Conservation (phyloP, 495 filamentous ascomycete genomes). For the Podospora tetraspora region DNA sequence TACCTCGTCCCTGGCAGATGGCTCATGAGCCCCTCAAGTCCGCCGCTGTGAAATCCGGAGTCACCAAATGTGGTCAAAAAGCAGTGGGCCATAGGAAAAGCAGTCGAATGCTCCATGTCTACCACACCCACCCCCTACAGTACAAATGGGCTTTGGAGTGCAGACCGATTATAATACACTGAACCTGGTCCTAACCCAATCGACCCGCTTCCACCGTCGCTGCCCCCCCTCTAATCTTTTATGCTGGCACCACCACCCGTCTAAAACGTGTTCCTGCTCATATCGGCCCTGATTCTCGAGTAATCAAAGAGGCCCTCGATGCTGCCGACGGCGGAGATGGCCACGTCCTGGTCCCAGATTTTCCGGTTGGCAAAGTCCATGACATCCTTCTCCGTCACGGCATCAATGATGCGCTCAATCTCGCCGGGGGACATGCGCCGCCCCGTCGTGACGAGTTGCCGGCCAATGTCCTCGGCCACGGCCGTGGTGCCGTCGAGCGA, state of each 20-base stretch:
- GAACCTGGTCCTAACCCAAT: constrained; percentile 19
- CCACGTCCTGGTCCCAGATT: constrained; percentile 95
- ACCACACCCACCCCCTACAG: constrained; percentile 29
- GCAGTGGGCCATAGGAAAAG: constrained; percentile 14
- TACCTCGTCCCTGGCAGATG: neutral
- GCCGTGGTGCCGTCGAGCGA: constrained; percentile 96
- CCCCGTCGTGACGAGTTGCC: constrained; percentile 96
- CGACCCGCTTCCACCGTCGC: constrained; percentile 1
- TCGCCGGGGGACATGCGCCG: constrained; percentile 85
- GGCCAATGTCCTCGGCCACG: constrained; percentile 95
- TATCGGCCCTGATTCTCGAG: constrained; percentile 79
- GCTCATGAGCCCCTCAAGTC: neutral
- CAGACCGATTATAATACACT: constrained; percentile 37
- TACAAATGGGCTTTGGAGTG: constrained; percentile 29
- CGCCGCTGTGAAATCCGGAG: neutral
- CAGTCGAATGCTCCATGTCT: constrained; percentile 36
- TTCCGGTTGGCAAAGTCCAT: constrained; percentile 87
- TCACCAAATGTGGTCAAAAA: neutral
- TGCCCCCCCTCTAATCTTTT: neutral
- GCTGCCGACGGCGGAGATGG: constrained; percentile 83
- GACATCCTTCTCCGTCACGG: constrained; percentile 92
- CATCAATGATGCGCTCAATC: constrained; percentile 83
- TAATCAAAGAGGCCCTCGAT: constrained; percentile 93
- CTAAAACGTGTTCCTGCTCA: constrained; percentile 67
- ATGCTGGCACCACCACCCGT: neutral